Conservation (phyloP, 345 rosid species). For the Gossypium thurberi region DNA sequence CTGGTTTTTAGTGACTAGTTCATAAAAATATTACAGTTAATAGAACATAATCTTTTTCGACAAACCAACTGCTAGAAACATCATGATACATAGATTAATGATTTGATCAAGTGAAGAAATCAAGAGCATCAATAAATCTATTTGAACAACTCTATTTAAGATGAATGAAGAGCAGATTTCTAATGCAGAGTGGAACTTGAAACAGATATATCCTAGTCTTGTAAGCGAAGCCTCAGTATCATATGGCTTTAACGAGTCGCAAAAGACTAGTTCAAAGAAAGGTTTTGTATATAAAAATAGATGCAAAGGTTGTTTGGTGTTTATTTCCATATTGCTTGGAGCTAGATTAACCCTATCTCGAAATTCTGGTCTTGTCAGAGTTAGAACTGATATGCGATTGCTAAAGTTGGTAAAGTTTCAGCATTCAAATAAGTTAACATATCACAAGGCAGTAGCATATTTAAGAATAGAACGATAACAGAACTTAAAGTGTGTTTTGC, state of each 20-base stretch:
- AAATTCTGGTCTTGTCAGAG: background rate
- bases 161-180: too few species aligned
- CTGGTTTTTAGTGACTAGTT: too few species aligned
- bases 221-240: too few species aligned
- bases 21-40: too few species aligned
- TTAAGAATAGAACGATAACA: background rate
- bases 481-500: conserved; percentile 4
- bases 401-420: background rate
- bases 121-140: background rate
- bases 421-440: background rate
- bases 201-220: too few species aligned
- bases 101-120: background rate
- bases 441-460: background rate
- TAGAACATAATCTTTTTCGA: too few species aligned
- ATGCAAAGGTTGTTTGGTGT: background rate
- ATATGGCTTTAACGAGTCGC: background rate
- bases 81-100: background rate
- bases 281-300: background rate
- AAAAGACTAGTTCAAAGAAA: background rate
- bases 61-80: too few species aligned
- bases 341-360: background rate
- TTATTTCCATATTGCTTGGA: background rate
- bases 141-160: background rate
- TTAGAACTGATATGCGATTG: background rate
- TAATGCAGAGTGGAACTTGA: too few species aligned